Conservation (phyloP, 2,329 filamentous ascomycete genomes). For the Ilyonectria destructans region DNA sequence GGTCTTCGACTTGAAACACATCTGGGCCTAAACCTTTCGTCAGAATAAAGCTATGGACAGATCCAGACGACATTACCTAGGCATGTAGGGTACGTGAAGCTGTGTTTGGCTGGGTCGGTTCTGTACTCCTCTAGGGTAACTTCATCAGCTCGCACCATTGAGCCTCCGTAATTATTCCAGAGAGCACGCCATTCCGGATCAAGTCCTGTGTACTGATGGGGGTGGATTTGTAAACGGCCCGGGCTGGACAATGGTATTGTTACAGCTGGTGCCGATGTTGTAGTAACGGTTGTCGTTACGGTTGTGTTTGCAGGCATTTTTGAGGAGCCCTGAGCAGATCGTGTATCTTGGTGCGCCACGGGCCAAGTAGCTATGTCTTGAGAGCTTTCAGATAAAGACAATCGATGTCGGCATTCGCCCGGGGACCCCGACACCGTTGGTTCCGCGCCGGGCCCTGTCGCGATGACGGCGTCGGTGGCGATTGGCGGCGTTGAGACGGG, state of each 20-base stretch:
- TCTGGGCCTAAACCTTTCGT: constrained; percentile 16
- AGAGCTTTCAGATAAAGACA: neutral
- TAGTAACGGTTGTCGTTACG: neutral
- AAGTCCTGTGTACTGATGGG: constrained; percentile 38
- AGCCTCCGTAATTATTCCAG: constrained; percentile 50
- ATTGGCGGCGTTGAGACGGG: constrained; percentile 27
- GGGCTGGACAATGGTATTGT: constrained; percentile 9
- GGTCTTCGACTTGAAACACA: constrained; percentile 31
- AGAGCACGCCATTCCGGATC: constrained; percentile 50
- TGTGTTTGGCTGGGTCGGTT: constrained; percentile 46
- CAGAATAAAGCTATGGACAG: neutral
- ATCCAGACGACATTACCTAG: constrained; percentile 28
- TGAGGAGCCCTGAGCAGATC: neutral
- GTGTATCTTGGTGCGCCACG: neutral
- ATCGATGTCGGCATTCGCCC: neutral
- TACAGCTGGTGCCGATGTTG: neutral
- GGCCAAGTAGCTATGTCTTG: neutral
- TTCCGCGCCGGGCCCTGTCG: neutral
- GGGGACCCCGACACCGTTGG: neutral
- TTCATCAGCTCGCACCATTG: constrained; percentile 48
- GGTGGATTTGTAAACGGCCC: constrained; percentile 8
- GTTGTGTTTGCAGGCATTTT: constrained; percentile 10
- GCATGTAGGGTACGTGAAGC: constrained; percentile 51
- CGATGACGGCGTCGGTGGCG: constrained; percentile 19
- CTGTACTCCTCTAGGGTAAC: constrained; percentile 50